These are phyloP conservation scores for Voacanga thouarsii DNA, from an alignment of 257 asterid species.

Conservation along the genomic window DNA sequence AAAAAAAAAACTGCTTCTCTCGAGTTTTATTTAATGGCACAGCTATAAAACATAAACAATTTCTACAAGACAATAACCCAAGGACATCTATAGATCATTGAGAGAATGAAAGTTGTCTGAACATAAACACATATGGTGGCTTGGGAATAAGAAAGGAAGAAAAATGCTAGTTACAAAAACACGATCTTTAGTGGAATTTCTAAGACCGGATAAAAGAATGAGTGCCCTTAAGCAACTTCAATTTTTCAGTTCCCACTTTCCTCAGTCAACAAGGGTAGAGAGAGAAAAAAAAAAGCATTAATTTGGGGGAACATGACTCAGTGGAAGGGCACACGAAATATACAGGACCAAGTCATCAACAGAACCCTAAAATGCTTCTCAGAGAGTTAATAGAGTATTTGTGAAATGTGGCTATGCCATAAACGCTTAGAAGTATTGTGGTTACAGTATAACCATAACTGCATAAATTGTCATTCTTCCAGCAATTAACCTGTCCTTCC, in stretches of 20 bases:
- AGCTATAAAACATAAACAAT: not conserved
- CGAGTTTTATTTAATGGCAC: not conserved
- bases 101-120: not conserved
- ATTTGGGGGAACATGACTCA: not conserved
- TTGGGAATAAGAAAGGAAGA: not conserved
- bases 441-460: not conserved
- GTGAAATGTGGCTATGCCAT: no score
- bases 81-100: not conserved
- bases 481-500: not conserved
- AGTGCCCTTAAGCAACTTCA: no score
- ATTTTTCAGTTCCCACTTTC: no score
- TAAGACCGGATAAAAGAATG: not conserved
- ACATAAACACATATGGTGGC: no score
- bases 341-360: not conserved
- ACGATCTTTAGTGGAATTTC: not conserved
- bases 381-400: not conserved
- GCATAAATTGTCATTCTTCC: not conserved
- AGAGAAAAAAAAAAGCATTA: not conserved
- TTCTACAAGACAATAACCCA: not conserved
- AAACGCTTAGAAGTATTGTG: no score
- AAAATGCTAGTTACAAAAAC: not conserved
- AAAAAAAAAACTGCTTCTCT: not conserved
- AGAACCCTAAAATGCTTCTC: not conserved
- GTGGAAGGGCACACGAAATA: not conserved
- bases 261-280: not conserved